Evolutionary conservation across 306 rosid species (phyloP).

Genomic region (Trifolium pratense): DNA sequence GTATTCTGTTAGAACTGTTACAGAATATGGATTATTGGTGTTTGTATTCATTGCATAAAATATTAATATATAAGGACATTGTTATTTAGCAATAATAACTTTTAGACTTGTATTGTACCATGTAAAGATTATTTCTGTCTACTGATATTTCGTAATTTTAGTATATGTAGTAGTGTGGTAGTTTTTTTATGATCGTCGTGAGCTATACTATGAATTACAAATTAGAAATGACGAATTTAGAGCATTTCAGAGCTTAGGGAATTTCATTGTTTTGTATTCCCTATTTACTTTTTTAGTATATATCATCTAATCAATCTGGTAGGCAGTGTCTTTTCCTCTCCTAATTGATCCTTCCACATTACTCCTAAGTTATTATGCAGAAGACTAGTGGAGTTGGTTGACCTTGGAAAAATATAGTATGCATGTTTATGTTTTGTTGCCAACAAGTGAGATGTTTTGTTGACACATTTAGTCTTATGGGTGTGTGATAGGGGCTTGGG

Average conservation of each 20-base stretch:
- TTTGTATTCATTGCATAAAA: slow-evolving; percentile 10
- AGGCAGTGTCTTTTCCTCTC: background rate
- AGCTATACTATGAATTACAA: slow-evolving; percentile 10
- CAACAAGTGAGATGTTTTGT: background rate
- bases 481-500: background rate
- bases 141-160: background rate
- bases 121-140: slow-evolving; percentile 1
- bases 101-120: background rate
- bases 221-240: background rate
- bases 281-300: slow-evolving; percentile 1
- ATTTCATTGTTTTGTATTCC: slow-evolving; percentile 1
- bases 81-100: background rate
- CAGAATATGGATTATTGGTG: slow-evolving; percentile 12
- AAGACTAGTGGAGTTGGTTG: background rate
- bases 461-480: background rate
- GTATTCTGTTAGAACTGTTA: background rate
- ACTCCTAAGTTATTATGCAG: background rate
- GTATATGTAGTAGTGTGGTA: background rate
- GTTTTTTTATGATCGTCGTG: background rate
- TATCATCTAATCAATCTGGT: background rate
- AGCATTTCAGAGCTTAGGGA: slow-evolving; percentile 8
- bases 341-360: background rate
- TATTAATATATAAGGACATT: background rate
- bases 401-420: background rate
- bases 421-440: background rate